Percentiles rank a stretch among this genome's conserved stretches.
Evolutionary conservation across 2,329 filamentous ascomycete genomes (phyloP).

Genomic region (Coniochaeta sp.): DNA sequence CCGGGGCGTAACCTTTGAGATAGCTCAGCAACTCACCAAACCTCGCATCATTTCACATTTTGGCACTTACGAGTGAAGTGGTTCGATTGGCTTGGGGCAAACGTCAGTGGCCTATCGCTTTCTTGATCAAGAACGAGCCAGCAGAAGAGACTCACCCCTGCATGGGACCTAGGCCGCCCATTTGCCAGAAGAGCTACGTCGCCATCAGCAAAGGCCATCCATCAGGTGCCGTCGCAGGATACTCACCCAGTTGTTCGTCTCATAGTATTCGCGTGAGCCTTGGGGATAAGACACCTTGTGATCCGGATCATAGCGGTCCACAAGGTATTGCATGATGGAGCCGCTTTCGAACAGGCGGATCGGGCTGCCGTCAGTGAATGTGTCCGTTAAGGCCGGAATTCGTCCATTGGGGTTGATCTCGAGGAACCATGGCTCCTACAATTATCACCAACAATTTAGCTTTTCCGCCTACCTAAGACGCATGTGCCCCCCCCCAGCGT

Average conservation of each 20-base stretch:
- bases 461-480: neutral
- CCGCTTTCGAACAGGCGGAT: conserved; percentile 80
- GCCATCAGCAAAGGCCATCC: conserved; percentile 3
- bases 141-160: conserved; percentile 35
- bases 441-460: neutral
- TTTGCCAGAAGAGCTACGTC: conserved; percentile 59
- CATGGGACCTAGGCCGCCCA: conserved; percentile 76
- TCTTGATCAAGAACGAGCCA: neutral
- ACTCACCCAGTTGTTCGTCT: conserved; percentile 68
- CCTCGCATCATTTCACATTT: neutral
- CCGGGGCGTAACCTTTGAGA: conserved; percentile 63
- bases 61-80: conserved; percentile 59
- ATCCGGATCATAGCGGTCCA: conserved; percentile 72
- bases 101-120: conserved; percentile 1
- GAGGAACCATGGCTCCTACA: conserved; percentile 67
- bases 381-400: conserved; percentile 82
- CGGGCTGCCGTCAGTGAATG: conserved; percentile 60
- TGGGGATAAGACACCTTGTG: conserved; percentile 75
- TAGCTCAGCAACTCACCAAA: neutral
- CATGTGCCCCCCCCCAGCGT: no score
- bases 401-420: conserved; percentile 90
- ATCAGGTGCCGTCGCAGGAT: neutral
- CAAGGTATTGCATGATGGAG: conserved; percentile 76
- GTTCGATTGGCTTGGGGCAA: conserved; percentile 55
- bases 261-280: conserved; percentile 67